Percentiles rank a stretch among this genome's conserved stretches.
phyloP scores from a whole-genome alignment of 495 filamentous ascomycete species.

The Trichoderma reesei region DNA sequence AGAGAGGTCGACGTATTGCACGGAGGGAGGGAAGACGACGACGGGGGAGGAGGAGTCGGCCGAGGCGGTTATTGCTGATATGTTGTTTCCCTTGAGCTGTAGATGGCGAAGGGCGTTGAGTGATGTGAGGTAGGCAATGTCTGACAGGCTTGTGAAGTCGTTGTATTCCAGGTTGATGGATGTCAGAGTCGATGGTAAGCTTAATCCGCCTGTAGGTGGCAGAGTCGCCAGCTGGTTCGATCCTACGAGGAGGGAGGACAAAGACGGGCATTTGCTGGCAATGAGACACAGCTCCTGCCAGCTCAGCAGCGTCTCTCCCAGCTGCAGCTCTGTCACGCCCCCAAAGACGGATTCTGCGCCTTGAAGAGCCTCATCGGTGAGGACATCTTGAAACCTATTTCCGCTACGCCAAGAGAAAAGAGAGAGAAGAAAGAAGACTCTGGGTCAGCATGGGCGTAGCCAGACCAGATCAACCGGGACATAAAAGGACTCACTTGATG shows the following conservation, averaged over 20 bases:
- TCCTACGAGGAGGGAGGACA: constrained; percentile 45
- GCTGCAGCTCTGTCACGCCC: constrained; percentile 54
- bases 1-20: constrained; percentile 67
- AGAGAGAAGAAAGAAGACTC: background rate
- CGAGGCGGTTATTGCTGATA: constrained; percentile 23
- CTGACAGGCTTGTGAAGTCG: constrained; percentile 48
- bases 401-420: constrained; percentile 40
- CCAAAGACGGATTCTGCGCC: constrained; percentile 33
- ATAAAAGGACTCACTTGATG: constrained; percentile 52
- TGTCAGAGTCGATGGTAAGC: constrained; percentile 37
- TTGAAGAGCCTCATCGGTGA: constrained; percentile 27
- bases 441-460: background rate
- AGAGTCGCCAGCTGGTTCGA: constrained; percentile 38
- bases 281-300: constrained; percentile 58
- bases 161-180: constrained; percentile 70
- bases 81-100: constrained; percentile 49
- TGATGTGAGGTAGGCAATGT: constrained; percentile 45
- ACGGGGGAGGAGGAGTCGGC: constrained; percentile 15
- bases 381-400: constrained; percentile 55
- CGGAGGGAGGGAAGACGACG: constrained; percentile 24
- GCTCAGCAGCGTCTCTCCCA: constrained; percentile 60
- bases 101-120: constrained; percentile 52
- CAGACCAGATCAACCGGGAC: background rate
- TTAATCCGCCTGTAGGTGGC: constrained; percentile 33
- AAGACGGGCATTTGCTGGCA: constrained; percentile 44